phyloP scores from a whole-genome alignment of 768 basidiomycete species.

The Mycena haematopus region DNA sequence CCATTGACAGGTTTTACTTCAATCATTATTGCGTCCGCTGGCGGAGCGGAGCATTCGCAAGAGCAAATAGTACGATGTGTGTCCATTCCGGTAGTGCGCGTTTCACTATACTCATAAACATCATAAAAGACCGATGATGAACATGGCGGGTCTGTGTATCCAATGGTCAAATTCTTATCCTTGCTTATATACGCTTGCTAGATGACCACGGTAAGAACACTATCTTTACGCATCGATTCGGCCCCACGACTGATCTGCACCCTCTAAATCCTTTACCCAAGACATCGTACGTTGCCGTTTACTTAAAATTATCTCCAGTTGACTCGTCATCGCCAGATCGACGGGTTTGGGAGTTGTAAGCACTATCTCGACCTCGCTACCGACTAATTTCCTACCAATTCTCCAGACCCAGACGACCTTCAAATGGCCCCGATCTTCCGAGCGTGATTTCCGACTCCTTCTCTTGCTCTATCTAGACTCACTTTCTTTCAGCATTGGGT shows the following conservation, averaged over 20 bases:
- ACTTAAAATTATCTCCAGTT: background rate
- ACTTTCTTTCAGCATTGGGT: conserved; percentile 67
- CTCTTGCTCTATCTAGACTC: background rate
- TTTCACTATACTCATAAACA: background rate
- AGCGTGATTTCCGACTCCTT: conserved; percentile 45
- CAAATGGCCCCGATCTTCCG: conserved; percentile 76
- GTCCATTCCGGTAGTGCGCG: conserved; percentile 11
- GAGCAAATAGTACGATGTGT: conserved; percentile 90
- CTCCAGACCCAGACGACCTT: conserved; percentile 79
- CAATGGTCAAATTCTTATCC: background rate
- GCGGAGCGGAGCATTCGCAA: conserved; percentile 87
- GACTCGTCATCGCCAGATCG: conserved; percentile 55
- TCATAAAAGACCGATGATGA: conserved; percentile 59
- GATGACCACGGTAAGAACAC: conserved; percentile 77
- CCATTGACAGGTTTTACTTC: conserved; percentile 89
- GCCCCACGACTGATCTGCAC: background rate
- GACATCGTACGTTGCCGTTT: conserved; percentile 48
- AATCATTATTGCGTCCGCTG: conserved; percentile 90
- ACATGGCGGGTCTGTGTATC: conserved; percentile 73
- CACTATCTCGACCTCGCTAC: conserved; percentile 16
- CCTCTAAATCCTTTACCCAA: conserved; percentile 27
- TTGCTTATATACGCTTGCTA: conserved; percentile 36
- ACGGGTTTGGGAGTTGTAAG: conserved; percentile 85
- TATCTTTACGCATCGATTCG: conserved; percentile 29
- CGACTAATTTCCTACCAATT: conserved; percentile 1